These are phyloP conservation scores for Flaveria trinervia DNA, from an alignment of 129 eudicot species.

Conservation along the genomic window DNA sequence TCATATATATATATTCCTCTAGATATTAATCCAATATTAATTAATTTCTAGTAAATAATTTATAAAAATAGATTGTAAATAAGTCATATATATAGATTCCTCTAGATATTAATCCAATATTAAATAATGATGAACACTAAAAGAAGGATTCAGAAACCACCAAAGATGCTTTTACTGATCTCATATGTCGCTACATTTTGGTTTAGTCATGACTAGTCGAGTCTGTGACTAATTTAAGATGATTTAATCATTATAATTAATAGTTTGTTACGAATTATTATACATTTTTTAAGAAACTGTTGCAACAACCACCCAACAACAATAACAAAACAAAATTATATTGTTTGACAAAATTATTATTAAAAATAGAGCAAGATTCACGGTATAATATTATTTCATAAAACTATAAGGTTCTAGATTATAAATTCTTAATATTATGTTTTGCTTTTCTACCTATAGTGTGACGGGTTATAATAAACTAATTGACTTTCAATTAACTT, in stretches of 20 bases:
- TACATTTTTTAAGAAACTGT: background rate
- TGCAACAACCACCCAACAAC: slow-evolving; percentile 10
- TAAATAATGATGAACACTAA: background rate
- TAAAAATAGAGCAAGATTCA: background rate
- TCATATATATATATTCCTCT: no score
- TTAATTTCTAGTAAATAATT: no score
- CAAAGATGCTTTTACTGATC: background rate
- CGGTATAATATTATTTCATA: no score
- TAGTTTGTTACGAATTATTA: background rate
- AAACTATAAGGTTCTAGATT: no score
- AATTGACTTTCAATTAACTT: no score
- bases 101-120: background rate
- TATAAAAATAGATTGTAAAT: no score
- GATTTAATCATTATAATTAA: background rate
- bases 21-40: no score
- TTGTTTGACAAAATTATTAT: background rate
- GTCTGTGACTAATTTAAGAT: background rate
- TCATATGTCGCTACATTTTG: background rate
- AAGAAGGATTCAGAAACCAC: background rate
- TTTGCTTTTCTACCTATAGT: no score
- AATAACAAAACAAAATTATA: background rate
- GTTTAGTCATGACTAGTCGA: background rate
- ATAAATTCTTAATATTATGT: no score
- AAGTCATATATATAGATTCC: background rate
- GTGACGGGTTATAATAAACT: no score